These are phyloP conservation scores for Serendipita sp. DNA, from an alignment of 768 basidiomycete species.

Conservation along the genomic window DNA sequence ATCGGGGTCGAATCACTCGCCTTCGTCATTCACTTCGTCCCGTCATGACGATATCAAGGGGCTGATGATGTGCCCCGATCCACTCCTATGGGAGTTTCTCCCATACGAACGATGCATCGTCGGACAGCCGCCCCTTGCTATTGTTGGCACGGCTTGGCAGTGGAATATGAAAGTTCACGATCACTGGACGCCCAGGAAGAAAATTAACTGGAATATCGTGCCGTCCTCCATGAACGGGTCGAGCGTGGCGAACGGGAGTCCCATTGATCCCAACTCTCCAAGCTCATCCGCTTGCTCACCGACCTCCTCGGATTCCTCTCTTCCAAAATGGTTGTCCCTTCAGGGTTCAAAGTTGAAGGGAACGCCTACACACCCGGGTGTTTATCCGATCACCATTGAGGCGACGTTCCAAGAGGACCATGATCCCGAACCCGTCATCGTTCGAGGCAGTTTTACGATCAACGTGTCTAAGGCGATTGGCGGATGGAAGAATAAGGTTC, in stretches of 20 bases:
- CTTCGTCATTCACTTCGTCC: too few relatives aligned
- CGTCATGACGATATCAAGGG: background rate
- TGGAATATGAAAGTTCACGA: conserved; percentile 5
- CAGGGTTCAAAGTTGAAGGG: conserved; percentile 3
- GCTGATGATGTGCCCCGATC: background rate
- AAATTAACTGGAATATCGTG: background rate
- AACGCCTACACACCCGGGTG: background rate
- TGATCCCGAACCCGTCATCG: background rate
- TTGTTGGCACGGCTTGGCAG: conserved; percentile 3
- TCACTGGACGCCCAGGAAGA: conserved; percentile 1
- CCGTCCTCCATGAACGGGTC: background rate
- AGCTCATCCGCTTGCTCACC: background rate
- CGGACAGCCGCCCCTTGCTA: background rate
- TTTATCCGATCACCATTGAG: background rate
- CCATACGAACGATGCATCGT: conserved; percentile 3
- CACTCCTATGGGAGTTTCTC: background rate
- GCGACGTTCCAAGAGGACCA: conserved; percentile 3
- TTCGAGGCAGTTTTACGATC: background rate
- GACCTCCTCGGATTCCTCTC: background rate
- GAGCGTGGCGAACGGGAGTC: background rate
- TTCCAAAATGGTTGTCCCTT: background rate
- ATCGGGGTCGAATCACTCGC: background rate
- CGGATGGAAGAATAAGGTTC: background rate
- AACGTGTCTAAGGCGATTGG: conserved; percentile 4
- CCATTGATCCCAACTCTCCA: background rate